Evolutionary conservation across 805 yeast species (phyloP), one percentile per base, ranked within the genome.

Genomic region (Spathaspora passalidarum): DNA sequence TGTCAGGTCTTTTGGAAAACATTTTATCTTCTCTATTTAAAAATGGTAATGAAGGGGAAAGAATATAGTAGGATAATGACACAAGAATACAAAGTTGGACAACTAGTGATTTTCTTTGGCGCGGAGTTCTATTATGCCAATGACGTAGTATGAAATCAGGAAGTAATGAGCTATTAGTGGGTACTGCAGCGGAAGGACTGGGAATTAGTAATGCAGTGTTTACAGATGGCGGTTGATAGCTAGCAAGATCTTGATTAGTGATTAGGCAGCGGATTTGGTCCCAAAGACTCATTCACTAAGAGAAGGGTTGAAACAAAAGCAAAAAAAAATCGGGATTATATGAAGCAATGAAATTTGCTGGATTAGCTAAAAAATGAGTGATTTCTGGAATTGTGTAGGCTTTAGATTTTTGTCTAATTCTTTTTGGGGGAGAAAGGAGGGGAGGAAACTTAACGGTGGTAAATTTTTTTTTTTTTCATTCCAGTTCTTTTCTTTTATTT

Each of bases 1-100:
- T 83, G 53, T 86, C 92, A 6, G 85, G 82, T 59, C 94, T 69
- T 45, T 75, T 78, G 41, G 69, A 73, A 53, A 65, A 71, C 77
- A 72, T 72, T 40, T 46, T 38, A 11, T 43, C 22, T 9, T 41
- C 38, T 2, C 37, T 40, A 45, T 11, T 13, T 13, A n/a, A 18
- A 9, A 34, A 14, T n/a, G 45, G 11, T 20, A 50, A 29, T 2
- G 52, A 45, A 1, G 55, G 55, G 14, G 46, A 29, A 32, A 52
- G 21, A n/a, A 56, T 55, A 40, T 56, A 56, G 23, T 44, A 43
- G 13, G 47, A 34, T 35, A 54, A n/a, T 5, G 51, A 49, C 17
- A 49, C n/a, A 18, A 49, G n/a, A 11, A 53, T 13, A 14, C 51
- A 39, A 26, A 49, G 40, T 26, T 45, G 29, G 11, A 49, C 16